Conservation (phyloP, 495 filamentous ascomycete genomes). For the Lasiosphaeriaceae sp. region DNA sequence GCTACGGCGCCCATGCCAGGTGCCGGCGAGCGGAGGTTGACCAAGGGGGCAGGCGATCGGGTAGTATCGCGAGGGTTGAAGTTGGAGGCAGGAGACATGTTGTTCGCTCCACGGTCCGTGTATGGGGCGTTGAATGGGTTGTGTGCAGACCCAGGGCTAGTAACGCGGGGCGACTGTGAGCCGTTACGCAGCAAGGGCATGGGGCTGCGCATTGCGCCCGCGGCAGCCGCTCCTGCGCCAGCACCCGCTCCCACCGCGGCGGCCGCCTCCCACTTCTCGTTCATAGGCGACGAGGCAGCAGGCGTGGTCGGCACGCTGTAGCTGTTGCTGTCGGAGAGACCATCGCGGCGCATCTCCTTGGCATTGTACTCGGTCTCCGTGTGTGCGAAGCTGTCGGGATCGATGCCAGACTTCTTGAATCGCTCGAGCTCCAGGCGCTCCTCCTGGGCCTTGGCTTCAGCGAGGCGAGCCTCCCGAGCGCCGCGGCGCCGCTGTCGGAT, state of each 20-base stretch:
- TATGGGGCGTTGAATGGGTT: conserved; percentile 9
- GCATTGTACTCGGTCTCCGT: conserved; percentile 39
- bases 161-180: conserved; percentile 22
- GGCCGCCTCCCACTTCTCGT: conserved; percentile 19
- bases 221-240: conserved; percentile 24
- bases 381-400: conserved; percentile 42
- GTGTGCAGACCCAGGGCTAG: conserved; percentile 15
- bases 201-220: conserved; percentile 25
- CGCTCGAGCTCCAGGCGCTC: conserved; percentile 63
- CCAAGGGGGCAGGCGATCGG: conserved; percentile 9
- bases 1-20: conserved; percentile 19
- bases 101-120: conserved; percentile 8
- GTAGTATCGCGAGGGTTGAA: background rate
- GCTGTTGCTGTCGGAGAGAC: conserved; percentile 28
- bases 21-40: conserved; percentile 23
- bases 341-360: conserved; percentile 30
- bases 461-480: conserved; percentile 55
- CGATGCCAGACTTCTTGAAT: conserved; percentile 42
- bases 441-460: conserved; percentile 50
- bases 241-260: conserved; percentile 17
- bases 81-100: conserved; percentile 13
- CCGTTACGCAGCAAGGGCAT: conserved; percentile 31
- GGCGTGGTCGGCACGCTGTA: conserved; percentile 35
- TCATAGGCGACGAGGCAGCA: conserved; percentile 16
- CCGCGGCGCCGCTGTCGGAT: conserved; percentile 65